Evolutionary conservation across 352 stramenopile species (phyloP).

Genomic region (Phytophthora citrophthora): DNA sequence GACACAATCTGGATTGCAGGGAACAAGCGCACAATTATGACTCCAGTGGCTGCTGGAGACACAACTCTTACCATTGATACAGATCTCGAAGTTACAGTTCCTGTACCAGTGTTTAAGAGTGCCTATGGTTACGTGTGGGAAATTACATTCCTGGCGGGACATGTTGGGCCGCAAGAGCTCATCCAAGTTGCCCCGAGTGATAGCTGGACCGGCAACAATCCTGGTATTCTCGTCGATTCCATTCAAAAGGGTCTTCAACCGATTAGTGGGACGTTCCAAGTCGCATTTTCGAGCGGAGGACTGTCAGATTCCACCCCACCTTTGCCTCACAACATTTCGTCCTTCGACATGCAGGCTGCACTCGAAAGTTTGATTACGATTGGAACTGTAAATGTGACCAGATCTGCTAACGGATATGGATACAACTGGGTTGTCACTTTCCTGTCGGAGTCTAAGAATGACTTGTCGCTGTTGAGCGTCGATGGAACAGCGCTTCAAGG

Average conservation of each 20-base stretch:
- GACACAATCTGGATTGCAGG: slow-evolving; percentile 70
- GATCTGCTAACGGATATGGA: slow-evolving; percentile 92
- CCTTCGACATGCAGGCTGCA: slow-evolving; percentile 76
- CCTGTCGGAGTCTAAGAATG: slow-evolving; percentile 79
- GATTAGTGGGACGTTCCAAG: slow-evolving; percentile 92
- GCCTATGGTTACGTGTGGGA: slow-evolving; percentile 77
- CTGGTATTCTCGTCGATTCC: slow-evolving; percentile 82
- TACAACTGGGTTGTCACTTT: slow-evolving; percentile 97
- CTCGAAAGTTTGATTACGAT: slow-evolving; percentile 92
- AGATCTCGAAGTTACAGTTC: slow-evolving; percentile 29
- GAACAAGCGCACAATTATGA: slow-evolving; percentile 40
- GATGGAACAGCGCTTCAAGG: slow-evolving; percentile 93
- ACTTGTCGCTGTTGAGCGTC: slow-evolving; percentile 84
- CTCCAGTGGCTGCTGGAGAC: not conserved
- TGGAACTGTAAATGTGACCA: slow-evolving; percentile 86
- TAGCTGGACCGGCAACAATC: slow-evolving; percentile 94
- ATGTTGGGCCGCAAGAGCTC: slow-evolving; percentile 87
- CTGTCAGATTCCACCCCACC: slow-evolving; percentile 86
- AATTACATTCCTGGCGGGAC: slow-evolving; percentile 78
- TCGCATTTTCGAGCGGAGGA: slow-evolving; percentile 67
- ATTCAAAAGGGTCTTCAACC: slow-evolving; percentile 90
- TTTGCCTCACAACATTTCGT: slow-evolving; percentile 89
- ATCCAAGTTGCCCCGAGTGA: slow-evolving; percentile 89
- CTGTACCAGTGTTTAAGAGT: slow-evolving; percentile 67
- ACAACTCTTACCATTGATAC: slow-evolving; percentile 30